Evolutionary conservation across 352 stramenopile species (phyloP).

Genomic region (Phytophthora pluvialis): DNA sequence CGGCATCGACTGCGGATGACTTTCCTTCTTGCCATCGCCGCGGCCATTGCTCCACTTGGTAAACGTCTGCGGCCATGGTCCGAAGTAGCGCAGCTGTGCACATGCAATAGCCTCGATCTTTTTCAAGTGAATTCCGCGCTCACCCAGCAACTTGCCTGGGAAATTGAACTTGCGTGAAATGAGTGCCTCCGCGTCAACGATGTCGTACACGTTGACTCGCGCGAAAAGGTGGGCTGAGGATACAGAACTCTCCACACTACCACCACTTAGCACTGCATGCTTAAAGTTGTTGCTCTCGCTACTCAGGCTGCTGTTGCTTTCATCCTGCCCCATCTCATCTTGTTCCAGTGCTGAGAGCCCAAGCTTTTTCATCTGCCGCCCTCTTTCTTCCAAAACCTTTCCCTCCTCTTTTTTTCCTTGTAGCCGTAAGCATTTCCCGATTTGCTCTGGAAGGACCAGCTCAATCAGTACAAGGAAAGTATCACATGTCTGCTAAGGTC

Average conservation of each 20-base stretch:
- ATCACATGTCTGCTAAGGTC: not conserved
- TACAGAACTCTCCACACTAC: slow-evolving; percentile 23
- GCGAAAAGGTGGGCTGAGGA: slow-evolving; percentile 41
- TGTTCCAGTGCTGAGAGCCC: slow-evolving; percentile 50
- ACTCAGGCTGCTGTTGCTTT: slow-evolving; percentile 28
- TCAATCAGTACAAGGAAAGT: not conserved
- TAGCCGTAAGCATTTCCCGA: slow-evolving; percentile 71
- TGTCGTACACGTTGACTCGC: slow-evolving; percentile 44
- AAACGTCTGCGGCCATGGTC: slow-evolving; percentile 40
- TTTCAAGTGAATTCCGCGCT: slow-evolving; percentile 73
- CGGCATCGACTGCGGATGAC: slow-evolving; percentile 13
- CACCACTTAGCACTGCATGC: slow-evolving; percentile 29
- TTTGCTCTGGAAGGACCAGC: slow-evolving; percentile 63
- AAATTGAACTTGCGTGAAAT: slow-evolving; percentile 72
- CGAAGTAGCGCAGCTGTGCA: slow-evolving; percentile 63
- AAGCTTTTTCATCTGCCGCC: slow-evolving; percentile 67
- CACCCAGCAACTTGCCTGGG: slow-evolving; percentile 59
- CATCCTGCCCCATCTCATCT: slow-evolving; percentile 31
- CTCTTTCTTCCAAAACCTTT: slow-evolving; percentile 53
- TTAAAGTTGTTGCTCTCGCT: slow-evolving; percentile 35
- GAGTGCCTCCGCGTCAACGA: slow-evolving; percentile 49
- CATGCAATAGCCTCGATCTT: slow-evolving; percentile 60
- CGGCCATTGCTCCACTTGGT: slow-evolving; percentile 31
- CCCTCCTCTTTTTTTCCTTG: slow-evolving; percentile 74
- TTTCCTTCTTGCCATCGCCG: slow-evolving; percentile 18